phyloP scores from a whole-genome alignment of 1,284 basidiomycete species.

The Thelephora terrestris region DNA sequence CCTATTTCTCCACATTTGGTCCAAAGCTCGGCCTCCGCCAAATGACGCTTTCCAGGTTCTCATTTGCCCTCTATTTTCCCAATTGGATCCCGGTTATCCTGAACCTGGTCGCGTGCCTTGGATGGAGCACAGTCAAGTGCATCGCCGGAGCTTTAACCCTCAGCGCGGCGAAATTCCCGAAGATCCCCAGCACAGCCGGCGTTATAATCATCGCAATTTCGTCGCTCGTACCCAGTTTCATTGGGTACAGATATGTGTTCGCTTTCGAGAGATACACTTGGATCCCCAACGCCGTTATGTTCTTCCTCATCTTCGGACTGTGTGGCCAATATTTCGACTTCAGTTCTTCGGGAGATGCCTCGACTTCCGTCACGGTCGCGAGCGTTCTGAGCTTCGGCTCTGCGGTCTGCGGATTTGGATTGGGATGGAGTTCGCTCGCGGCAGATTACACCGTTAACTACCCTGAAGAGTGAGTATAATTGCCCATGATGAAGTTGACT shows the following conservation, averaged over 20 bases:
- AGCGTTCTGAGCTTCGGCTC: conserved; percentile 19
- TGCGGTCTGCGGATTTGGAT: conserved; percentile 18
- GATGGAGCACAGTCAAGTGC: conserved; percentile 27
- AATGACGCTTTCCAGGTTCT: conserved; percentile 27
- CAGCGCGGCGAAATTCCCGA: conserved; percentile 17
- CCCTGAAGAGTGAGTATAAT: conserved; percentile 15
- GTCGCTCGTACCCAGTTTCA: conserved; percentile 28
- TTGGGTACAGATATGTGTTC: conserved; percentile 33
- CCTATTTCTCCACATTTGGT: conserved; percentile 25
- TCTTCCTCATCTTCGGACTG: conserved; percentile 24
- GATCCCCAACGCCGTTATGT: conserved; percentile 25
- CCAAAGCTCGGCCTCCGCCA: conserved; percentile 26
- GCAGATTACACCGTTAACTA: conserved; percentile 26
- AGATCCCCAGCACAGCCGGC: conserved; percentile 23
- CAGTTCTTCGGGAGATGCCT: conserved; percentile 14
- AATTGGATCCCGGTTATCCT: conserved; percentile 16
- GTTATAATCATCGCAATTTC: conserved; percentile 26
- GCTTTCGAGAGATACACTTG: conserved; percentile 29
- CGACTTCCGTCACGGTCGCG: conserved; percentile 15
- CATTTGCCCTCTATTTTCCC: conserved; percentile 17
- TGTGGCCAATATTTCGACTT: conserved; percentile 17
- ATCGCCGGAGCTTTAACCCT: conserved; percentile 24
- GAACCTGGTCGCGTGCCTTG: conserved; percentile 23
- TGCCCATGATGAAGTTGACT: not conserved
- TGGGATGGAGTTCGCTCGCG: conserved; percentile 18